Evolutionary conservation across 192 early-diverging fungal species (phyloP), one percentile per base, ranked within the genome.

Genomic region (Glomus cerebriforme): DNA sequence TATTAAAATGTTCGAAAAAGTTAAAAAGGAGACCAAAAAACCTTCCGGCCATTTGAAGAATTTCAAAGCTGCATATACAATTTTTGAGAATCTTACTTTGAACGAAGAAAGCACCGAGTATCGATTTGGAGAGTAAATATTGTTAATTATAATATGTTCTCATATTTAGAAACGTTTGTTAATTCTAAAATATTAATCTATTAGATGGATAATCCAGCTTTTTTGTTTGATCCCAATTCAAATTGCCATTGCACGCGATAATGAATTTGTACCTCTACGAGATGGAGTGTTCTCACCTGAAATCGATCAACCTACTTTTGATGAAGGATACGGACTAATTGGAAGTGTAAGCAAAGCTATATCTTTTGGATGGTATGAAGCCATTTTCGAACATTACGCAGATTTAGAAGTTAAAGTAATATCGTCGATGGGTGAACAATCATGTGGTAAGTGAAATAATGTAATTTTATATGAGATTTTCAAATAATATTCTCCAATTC

Each of bases 351-450:
- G 29, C 15, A 77, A 65, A 31, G 62, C 75, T 15, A 77, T 77
- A 22, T 77, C 75, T 66, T 77, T 77, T 67, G 75, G 64, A n/a
- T 77, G 75, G 75, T 77, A 77, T 27, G 75, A 77, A 49, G 29
- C 75, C 19, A 75, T 80, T 22, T 75, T 80, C 39, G 66, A 73
- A 27, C 47, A 74, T 63, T 75, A 75, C 65, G 79, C 63, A 12
- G 29, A 75, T 32, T 17, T 67, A 34, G 39, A 73, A 27, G 70
- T 80, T 10, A 80, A 80, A 54, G 79, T 73, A 3, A 59, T 80
- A n/a, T 80, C 79, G 2, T 67, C 63, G 3, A 80, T 80, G 79
- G 79, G 79, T 3, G 79, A 80, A 29, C 79, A 80, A 73, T 80
- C 79, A 1, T 74, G 71, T 13, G 79, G 79, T 5, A 71, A 79